Evolutionary conservation across 345 rosid species (phyloP), one percentile per base, ranked within the genome.

Genomic region (Excoecaria cochinchinensis): DNA sequence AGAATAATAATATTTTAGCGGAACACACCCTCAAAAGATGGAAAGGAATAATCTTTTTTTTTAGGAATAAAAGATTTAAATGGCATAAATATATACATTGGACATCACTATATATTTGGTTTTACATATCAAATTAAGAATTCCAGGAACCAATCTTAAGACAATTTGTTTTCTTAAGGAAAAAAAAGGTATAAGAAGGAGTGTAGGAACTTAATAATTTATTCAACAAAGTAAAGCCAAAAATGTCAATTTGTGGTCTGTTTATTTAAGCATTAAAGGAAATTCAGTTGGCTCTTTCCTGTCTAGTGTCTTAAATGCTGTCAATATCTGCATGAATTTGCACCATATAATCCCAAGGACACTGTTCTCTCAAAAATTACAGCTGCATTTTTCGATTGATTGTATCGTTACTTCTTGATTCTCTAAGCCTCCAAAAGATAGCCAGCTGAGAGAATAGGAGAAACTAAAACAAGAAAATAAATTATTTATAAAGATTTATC

Each of bases 311-410:
- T 67, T 57, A 47, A 67, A 46, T 63, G 46, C 25, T 59, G 74
- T 77, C 78, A 64, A 8, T 17, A 40, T 79, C 75, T 57, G 70
- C 74, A 66, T 67, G 74, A 71, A 50, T 40, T 42, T 59, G 12
- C 71, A 25, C 59, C 24, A 69, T 74, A 84, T 75, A 80, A 68
- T 44, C 67, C 73, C n/a, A 21, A 13, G 72, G 19, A 38, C 38
- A 56, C 24, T 50, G 38, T 15, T 40, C 40, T 70, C 69, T 52
- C 55, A 21, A 7, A 61, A 44, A 19, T 16, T 67, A 71, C 67
- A 67, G 50, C 67, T 22, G 10, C n/a, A 15, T 46, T 67, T 31
- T 22, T 44, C 52, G 8, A 42, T 70, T 70, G 69, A 51, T 46
- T 75, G 57, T 10, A 72, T 72, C 79, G 63, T 25, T 24, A 39